Evolutionary conservation across 1,284 basidiomycete species (phyloP), one percentile per base, ranked within the genome.

Genomic region (Apiotrichum laibachii): DNA sequence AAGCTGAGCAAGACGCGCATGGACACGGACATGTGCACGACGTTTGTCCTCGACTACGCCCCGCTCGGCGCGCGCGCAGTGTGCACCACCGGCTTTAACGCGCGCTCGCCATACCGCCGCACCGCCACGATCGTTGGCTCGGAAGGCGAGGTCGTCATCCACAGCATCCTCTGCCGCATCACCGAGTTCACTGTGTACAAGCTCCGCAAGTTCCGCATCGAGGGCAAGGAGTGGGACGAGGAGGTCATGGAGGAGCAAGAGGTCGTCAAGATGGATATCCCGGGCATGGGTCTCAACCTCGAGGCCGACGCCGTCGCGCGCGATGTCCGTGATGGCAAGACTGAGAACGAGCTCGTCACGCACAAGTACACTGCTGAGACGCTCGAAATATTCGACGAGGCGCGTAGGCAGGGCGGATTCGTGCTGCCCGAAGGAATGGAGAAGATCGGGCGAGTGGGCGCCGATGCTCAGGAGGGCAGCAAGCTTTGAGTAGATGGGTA

Each of bases 221-320:
- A 13, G 26, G 47, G 47, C 47, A 34, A 33, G 33, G 18, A 31
- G 26, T 18, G 26, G 7, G 44, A 50, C 22, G 34, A 44, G 13
- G 57, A 51, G 6, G 45, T 58, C 0, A 66, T 62, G 49, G 60
- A 66, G 11, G 48, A 55, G 19, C 66, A 70, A 19, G 65, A 69
- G 35, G 43, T 58, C 21, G 56, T 72, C 22, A 70, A 72, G 39
- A 64, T 63, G 35, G 56, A 53, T 9, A 67, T 78, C 39, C 64
- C 69, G 12, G 70, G 67, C 13, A 67, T 63, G 33, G 76, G 75
- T 9, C 67, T 77, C 43, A 69, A 72, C 15, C 78, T 72, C 67
- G 78, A 80, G 61, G 79, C 79, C 0, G 79, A 80, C 56, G 76
- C 69, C 16, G 77, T 78, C 1, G 79, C 78, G 2, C 60, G 75